phyloP scores from a whole-genome alignment of 2,329 filamentous ascomycete genomes.

The Monosporascus sp. region DNA sequence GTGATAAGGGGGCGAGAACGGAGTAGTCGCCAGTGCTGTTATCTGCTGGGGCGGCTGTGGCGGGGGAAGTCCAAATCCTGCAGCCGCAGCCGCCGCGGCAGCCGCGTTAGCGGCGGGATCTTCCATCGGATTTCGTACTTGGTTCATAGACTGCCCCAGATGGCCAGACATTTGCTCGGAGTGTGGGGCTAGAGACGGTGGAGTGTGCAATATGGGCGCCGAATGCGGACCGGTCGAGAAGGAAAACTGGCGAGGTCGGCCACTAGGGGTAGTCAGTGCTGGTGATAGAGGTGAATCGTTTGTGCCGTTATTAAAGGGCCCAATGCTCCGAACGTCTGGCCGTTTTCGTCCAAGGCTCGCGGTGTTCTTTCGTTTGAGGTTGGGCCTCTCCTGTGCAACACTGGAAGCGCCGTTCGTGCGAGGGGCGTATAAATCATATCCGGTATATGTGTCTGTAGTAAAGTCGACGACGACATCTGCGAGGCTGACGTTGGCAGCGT shows the following conservation, averaged over 20 bases:
- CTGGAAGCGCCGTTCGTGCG: constrained; percentile 26
- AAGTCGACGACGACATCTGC: constrained; percentile 60
- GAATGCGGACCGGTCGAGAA: constrained; percentile 34
- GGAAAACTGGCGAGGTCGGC: constrained; percentile 32
- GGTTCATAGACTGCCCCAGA: constrained; percentile 23
- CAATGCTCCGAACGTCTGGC: constrained; percentile 32
- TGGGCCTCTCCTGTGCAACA: constrained; percentile 28
- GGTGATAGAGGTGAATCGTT: constrained; percentile 20
- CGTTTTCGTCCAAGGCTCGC: constrained; percentile 33
- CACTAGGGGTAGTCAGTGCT: constrained; percentile 23
- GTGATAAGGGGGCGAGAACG: constrained; percentile 40
- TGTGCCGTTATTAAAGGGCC: constrained; percentile 29
- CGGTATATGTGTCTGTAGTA: constrained; percentile 49
- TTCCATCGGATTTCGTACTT: constrained; percentile 29
- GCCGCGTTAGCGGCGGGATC: constrained; percentile 30
- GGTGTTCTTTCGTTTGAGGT: constrained; percentile 46
- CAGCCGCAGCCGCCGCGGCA: constrained; percentile 30
- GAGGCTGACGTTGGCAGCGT: constrained; percentile 69
- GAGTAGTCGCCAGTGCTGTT: constrained; percentile 23
- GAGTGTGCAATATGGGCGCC: constrained; percentile 35
- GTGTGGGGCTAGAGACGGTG: constrained; percentile 31
- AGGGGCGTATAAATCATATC: constrained; percentile 43
- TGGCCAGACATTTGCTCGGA: constrained; percentile 25
- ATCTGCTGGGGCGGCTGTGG: constrained; percentile 26
- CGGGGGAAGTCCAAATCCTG: constrained; percentile 29